Evolutionary conservation across 2,329 filamentous ascomycete genomes (phyloP).

Genomic region (Amauroascus verrucosus): DNA sequence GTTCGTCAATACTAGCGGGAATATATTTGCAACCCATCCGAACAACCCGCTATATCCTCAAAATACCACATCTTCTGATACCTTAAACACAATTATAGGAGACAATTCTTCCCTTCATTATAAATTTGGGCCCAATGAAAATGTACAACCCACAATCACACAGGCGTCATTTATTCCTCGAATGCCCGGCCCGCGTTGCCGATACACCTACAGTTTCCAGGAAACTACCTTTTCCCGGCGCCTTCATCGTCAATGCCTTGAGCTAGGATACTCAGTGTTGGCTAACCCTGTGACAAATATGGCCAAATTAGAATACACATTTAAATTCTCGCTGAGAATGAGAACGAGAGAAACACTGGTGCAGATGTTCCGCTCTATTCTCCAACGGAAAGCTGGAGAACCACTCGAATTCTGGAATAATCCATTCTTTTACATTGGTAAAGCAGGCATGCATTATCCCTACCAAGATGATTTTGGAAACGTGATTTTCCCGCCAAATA

Average conservation of each 20-base stretch:
- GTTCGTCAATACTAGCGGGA: not conserved
- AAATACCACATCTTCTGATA: not conserved
- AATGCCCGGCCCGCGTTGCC: not conserved
- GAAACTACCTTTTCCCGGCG: conserved; percentile 63
- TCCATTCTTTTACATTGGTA: conserved; percentile 42
- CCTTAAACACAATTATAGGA: not conserved
- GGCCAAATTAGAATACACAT: conserved; percentile 17
- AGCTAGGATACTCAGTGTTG: conserved; percentile 53
- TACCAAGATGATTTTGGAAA: conserved; percentile 31
- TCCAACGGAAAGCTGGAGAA: conserved; percentile 13
- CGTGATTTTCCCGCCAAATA: conserved; percentile 26
- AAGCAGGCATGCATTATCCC: conserved; percentile 57
- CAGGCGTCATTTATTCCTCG: not conserved
- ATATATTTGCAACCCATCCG: not conserved
- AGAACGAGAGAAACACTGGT: conserved; percentile 15
- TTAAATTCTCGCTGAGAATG: conserved; percentile 23
- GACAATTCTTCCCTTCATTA: not conserved
- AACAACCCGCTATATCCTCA: not conserved
- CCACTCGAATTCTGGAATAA: conserved; percentile 19
- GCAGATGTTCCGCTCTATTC: conserved; percentile 1
- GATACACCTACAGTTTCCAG: conserved; percentile 49
- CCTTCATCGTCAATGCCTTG: conserved; percentile 56
- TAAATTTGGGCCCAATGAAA: not conserved
- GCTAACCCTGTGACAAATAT: conserved; percentile 22
- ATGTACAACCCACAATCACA: not conserved